Base-by-base conservation (phyloP, 1,139 yeast species). In the Debaryomyces singareniensis region DNA sequence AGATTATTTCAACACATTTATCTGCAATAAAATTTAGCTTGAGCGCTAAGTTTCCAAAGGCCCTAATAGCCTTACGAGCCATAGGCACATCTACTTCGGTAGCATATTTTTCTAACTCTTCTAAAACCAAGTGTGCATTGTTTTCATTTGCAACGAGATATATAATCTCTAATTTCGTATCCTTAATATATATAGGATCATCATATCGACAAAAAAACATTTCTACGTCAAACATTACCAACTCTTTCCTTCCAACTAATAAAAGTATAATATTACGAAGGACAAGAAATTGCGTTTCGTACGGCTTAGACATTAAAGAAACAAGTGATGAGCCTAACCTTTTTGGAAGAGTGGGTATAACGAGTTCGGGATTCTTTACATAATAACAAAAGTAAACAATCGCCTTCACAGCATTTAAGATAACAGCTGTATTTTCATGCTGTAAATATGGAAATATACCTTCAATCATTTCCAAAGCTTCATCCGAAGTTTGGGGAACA, bases 121-220 rank as follows among this genome's bases (percentile, higher is more conserved):
- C 61, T 28, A 87, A 57, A 1, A 89, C 91, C 15, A 68, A 60
- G 9, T 60, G 62, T 27, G 82, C 68, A 40, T 83, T 86, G 2
- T 51, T 41, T 34, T 75, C 79, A 41, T 75, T 71, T 2, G 96
- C 95, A 28, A 89, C 58, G 21, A 86, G 59, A 45, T 83, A 86
- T 16, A 89, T 76, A 34, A 91, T 82, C 48, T 89, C 97, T 27
- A 91, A 63, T 47, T 91, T 89, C 6, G 96, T 84, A 44, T 87
- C 93, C 52, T 87, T 86, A 47, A 91, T 80, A 50, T 83, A 91
- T 14, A 84, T 77, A 0, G 94, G 93, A 51, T 89, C 96, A 47
- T 82, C 81, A 45, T 75, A 84, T 38, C 78, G 77, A 54, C 93
- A 80, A 53, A 85, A 86, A 51, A 89, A 85, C 58, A 78, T 74